These are phyloP conservation scores for Scedosporium boydii DNA, from an alignment of 2,329 filamentous ascomycete species.

Conservation along the genomic window DNA sequence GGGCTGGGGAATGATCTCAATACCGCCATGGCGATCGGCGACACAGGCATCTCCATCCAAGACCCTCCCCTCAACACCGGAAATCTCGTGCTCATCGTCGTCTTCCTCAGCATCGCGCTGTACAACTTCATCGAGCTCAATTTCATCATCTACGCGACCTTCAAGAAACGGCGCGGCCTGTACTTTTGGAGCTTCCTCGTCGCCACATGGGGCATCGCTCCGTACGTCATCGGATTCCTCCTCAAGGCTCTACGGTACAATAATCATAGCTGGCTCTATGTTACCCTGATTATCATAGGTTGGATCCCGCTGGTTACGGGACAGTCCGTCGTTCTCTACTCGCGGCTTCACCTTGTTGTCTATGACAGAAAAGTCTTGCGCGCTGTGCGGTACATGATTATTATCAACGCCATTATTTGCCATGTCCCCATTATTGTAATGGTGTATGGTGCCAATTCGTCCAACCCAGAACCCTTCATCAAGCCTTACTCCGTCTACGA, in stretches of 20 bases:
- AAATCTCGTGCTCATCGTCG: conserved; percentile 14
- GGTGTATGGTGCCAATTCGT: conserved; percentile 39
- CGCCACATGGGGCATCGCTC: conserved; percentile 23
- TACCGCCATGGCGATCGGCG: too few species aligned
- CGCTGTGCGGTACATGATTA: conserved; percentile 46
- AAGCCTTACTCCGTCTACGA: conserved; percentile 36
- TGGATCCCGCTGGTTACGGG: conserved; percentile 47
- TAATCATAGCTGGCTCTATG: conserved; percentile 10
- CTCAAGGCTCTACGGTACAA: conserved; percentile 10
- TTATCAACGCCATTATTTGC: conserved; percentile 41
- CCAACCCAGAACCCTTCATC: conserved; percentile 12
- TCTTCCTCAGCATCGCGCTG: conserved; percentile 21
- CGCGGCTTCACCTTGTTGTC: conserved; percentile 49
- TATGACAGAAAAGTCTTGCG: conserved; percentile 37
- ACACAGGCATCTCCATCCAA: too few species aligned
- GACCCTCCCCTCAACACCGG: too few species aligned
- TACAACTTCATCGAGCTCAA: conserved; percentile 26
- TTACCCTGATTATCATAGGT: conserved; percentile 15
- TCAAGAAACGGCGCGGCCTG: conserved; percentile 22
- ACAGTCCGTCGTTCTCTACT: conserved; percentile 52
- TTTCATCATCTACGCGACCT: conserved; percentile 25
- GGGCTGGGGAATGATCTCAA: too few species aligned
- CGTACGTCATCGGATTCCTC: conserved; percentile 36
- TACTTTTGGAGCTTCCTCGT: conserved; percentile 30
- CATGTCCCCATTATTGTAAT: conserved; percentile 45